Conservation (phyloP, 2,329 filamentous ascomycete species). For the Didymella lethalis region DNA sequence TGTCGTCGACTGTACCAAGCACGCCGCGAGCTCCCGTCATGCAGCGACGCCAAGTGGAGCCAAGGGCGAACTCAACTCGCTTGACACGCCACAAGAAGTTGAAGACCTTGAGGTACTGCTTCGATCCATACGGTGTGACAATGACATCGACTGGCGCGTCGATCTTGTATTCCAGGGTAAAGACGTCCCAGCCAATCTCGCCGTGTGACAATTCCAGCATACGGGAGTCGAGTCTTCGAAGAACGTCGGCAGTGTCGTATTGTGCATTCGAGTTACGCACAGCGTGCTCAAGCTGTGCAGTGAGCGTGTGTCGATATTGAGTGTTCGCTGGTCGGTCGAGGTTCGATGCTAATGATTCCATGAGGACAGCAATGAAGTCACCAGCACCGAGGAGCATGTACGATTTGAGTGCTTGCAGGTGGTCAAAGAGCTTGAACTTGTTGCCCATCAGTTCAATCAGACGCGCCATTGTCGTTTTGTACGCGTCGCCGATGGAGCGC, state of each 20-base stretch:
- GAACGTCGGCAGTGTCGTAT: conserved; percentile 89
- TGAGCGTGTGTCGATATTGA: conserved; percentile 95
- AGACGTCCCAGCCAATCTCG: conserved; percentile 98
- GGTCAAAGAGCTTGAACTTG: conserved; percentile 94
- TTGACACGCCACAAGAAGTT: conserved; percentile 99
- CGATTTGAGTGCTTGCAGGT: conserved; percentile 89
- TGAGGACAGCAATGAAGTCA: conserved; percentile 94
- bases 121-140: conserved; percentile 92
- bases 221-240: conserved; percentile 90
- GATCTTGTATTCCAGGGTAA: conserved; percentile 98
- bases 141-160: conserved; percentile 96
- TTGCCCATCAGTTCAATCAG: conserved; percentile 91
- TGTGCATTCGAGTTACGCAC: conserved; percentile 97
- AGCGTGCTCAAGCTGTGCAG: conserved; percentile 96
- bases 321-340: conserved; percentile 94
- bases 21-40: conserved; percentile 97
- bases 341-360: conserved; percentile 94
- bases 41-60: conserved; percentile 90
- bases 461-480: conserved; percentile 97
- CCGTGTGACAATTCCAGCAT: conserved; percentile 97
- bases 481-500: conserved; percentile 93
- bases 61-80: conserved; percentile 91
- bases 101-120: conserved; percentile 98
- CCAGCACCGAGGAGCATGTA: conserved; percentile 95
- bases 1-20: conserved; percentile 76